phyloP scores from a whole-genome alignment of 2,329 filamentous ascomycete genomes.

The Arthroderma uncinatum region DNA sequence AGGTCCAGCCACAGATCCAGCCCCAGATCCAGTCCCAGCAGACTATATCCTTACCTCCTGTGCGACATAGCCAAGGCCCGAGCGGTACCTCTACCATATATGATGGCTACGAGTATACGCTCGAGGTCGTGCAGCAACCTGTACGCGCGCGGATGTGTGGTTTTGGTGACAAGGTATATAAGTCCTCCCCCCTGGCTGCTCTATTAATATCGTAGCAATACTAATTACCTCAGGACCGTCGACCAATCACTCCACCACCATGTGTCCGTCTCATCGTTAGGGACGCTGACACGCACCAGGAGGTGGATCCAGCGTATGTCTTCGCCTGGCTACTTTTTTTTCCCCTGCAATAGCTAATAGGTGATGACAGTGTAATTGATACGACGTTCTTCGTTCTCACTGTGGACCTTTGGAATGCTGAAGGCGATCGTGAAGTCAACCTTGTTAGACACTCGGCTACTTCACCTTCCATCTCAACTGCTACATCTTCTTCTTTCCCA shows the following conservation, averaged over 20 bases:
- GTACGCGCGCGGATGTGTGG: constrained; percentile 94
- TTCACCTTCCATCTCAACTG: constrained; percentile 68
- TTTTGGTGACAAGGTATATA: constrained; percentile 89
- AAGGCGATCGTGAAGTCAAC: constrained; percentile 53
- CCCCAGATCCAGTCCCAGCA: not conserved
- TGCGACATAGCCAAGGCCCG: not conserved
- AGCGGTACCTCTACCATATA: not conserved
- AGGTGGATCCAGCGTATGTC: constrained; percentile 70
- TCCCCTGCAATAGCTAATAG: not conserved
- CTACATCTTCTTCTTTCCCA: constrained; percentile 66
- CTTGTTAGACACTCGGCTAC: constrained; percentile 54
- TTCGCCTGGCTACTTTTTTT: not conserved
- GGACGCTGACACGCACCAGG: constrained; percentile 62
- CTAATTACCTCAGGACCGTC: constrained; percentile 55
- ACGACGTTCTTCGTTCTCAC: constrained; percentile 57
- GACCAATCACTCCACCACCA: constrained; percentile 90
- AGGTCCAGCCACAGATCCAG: not conserved
- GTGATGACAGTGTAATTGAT: constrained; percentile 46
- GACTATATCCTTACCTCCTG: not conserved
- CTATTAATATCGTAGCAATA: not conserved
- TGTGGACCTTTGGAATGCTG: constrained; percentile 57
- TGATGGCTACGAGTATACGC: constrained; percentile 36
- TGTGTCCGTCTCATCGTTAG: constrained; percentile 75
- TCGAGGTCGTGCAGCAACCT: constrained; percentile 81
- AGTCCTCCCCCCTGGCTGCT: not conserved